These are phyloP conservation scores for Carex scoparia DNA, from an alignment of 176 grass and related monocot species.

Conservation along the genomic window DNA sequence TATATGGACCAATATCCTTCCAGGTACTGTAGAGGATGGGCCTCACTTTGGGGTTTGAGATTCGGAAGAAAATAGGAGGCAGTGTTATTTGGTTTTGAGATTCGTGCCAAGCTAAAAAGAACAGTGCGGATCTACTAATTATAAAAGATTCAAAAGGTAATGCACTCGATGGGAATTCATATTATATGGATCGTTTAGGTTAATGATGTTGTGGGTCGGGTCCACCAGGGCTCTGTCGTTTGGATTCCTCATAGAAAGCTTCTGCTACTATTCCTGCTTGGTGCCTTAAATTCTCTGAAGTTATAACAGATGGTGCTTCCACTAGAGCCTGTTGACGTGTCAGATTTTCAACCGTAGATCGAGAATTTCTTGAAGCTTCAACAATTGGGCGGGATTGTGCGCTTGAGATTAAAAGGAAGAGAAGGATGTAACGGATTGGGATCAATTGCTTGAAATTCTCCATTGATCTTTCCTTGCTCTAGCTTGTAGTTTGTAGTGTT, in stretches of 20 bases:
- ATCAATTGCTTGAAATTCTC: background rate
- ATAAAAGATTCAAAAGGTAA: no score
- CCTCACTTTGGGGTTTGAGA: no score
- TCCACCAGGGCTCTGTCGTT: slow-evolving; percentile 45
- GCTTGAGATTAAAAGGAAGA: background rate
- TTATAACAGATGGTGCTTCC: background rate
- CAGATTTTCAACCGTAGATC: background rate
- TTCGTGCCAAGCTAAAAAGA: no score
- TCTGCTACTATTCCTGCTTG: no score
- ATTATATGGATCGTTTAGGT: no score
- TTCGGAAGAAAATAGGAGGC: no score
- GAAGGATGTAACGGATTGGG: background rate
- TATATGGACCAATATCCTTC: no score
- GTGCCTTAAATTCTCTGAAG: background rate
- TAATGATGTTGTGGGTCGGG: slow-evolving; percentile 59
- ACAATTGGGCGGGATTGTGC: slow-evolving; percentile 7
- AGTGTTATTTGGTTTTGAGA: no score
- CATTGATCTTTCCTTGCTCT: background rate
- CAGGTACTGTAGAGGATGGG: no score
- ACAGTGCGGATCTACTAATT: no score
- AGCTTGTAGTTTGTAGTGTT: background rate
- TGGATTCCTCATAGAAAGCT: slow-evolving; percentile 27
- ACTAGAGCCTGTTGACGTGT: background rate
- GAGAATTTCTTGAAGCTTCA: background rate
- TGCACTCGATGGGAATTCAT: no score